These are phyloP conservation scores for Leucoagaricus sp. DNA, from an alignment of 1,284 basidiomycete species.

Conservation along the genomic window DNA sequence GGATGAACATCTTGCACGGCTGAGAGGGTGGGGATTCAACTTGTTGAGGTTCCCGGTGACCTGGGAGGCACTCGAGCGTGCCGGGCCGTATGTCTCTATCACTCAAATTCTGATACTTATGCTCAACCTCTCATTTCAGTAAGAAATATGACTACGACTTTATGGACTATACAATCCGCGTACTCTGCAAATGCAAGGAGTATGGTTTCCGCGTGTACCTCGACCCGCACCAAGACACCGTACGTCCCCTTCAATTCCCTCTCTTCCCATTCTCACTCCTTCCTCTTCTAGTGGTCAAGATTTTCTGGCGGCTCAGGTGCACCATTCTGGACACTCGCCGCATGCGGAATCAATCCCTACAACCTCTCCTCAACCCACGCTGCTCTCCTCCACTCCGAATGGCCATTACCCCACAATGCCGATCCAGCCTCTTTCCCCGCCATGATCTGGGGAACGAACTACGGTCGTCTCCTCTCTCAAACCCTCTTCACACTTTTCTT, in stretches of 20 bases:
- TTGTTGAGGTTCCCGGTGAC: conserved; percentile 89
- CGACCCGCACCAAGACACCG: conserved; percentile 96
- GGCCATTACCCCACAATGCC: conserved; percentile 62
- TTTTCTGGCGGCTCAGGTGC: conserved; percentile 97
- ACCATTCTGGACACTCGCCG: conserved; percentile 92
- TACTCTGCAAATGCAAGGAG: conserved; percentile 89
- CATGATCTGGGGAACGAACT: conserved; percentile 99
- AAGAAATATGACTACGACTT: conserved; percentile 91
- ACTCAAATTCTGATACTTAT: neutral
- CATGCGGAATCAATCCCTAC: conserved; percentile 89
- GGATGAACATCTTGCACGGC: conserved; percentile 85
- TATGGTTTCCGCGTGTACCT: conserved; percentile 95
- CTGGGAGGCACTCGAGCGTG: conserved; percentile 95
- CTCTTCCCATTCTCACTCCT: conserved; percentile 1
- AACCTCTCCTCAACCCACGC: conserved; percentile 85
- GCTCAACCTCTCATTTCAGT: conserved; percentile 39
- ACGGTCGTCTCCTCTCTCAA: conserved; percentile 84
- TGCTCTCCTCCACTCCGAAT: conserved; percentile 90
- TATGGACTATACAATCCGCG: conserved; percentile 89
- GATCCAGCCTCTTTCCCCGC: conserved; percentile 79
- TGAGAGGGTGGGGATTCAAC: conserved; percentile 95
- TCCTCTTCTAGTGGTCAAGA: conserved; percentile 81
- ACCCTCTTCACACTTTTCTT: conserved; percentile 96
- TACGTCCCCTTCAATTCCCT: conserved; percentile 46
- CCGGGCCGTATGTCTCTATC: conserved; percentile 78